Percentiles rank a stretch among this genome's conserved stretches.
These are phyloP conservation scores for Tulasnella sp. DNA, from an alignment of 768 basidiomycete genomes.

Conservation along the genomic window DNA sequence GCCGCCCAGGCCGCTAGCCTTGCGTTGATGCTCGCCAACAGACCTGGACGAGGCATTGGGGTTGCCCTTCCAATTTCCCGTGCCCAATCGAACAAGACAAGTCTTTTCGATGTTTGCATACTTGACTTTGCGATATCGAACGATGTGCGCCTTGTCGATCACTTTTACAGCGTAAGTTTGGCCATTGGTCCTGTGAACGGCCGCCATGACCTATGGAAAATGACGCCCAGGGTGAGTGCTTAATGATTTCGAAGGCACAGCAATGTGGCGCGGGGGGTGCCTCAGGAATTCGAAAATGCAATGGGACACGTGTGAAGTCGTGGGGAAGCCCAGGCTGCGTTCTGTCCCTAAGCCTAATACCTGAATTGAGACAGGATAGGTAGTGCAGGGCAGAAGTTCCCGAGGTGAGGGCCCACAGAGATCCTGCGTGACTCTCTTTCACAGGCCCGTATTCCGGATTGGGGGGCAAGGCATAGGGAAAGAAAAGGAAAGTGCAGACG, in stretches of 20 bases:
- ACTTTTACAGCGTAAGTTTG: slow-evolving; percentile 75
- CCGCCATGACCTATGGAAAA: slow-evolving; percentile 54
- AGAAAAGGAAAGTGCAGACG: background rate
- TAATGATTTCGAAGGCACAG: background rate
- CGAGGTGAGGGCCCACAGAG: background rate
- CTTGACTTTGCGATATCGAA: slow-evolving; percentile 69
- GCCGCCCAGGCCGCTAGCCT: slow-evolving; percentile 23
- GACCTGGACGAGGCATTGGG: background rate
- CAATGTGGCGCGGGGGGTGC: background rate
- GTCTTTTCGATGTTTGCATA: slow-evolving; percentile 80
- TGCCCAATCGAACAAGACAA: slow-evolving; percentile 58
- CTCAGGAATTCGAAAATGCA: background rate
- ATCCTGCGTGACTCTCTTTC: background rate
- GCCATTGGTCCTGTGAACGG: slow-evolving; percentile 52
- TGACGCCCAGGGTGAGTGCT: background rate
- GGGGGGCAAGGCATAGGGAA: background rate
- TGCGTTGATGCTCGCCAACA: slow-evolving; percentile 22
- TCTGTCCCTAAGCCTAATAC: background rate
- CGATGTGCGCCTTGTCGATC: slow-evolving; percentile 78
- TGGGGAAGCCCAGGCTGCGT: slow-evolving; percentile 12
- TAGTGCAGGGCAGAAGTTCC: background rate
- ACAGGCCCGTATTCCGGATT: slow-evolving; percentile 4
- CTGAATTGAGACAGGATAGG: slow-evolving; percentile 11
- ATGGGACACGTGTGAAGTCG: background rate
- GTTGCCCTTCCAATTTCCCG: slow-evolving; percentile 34